Base-by-base conservation (phyloP, 345 rosid genomes). In the Acer campestre region DNA sequence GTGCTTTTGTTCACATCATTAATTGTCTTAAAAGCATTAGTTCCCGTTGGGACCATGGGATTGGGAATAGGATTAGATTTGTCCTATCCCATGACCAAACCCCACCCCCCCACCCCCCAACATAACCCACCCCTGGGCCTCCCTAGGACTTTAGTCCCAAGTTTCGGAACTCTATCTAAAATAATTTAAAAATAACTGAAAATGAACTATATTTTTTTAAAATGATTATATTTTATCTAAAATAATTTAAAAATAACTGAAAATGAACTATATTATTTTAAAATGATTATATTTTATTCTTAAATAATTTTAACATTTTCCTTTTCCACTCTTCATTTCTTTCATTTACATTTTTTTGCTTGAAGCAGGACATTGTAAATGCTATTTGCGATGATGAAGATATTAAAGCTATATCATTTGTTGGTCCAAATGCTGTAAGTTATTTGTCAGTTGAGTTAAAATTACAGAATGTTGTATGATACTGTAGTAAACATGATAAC, bases 351-450 rank as follows among this genome's bases (percentile, higher is more conserved):
- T 56, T 18, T 70, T 65, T 71, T 70, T 46, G 27, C 73, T 70
- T 75, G 77, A 70, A 35, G 69, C 90, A 94, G 98, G 97, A 94
- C 75, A 80, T 91, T 79, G 94, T 94, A 69, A 91, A 91, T 80
- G 92, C 94, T 70, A 92, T 94, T 86, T 94, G 98, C 81, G 98
- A 94, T 80, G 87, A 94, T 65, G 94, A 89, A 0, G 79, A 89
- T 70, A 86, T 94, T 79, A 89, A 83, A 81, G 98, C 98, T 74
- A 85, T 94, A 75, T 94, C 98, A 51, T 94, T 93, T 80, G 97
- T 94, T 56, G 98, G 98, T 75, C 91, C 98, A 0, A 93, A 93
- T 82, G 85, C 85, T 49, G 98, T 94, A 90, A 91, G 97, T 86
- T 74, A 44, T 66, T 53, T 67, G 6, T 42, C 46, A 10, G 40